Evolutionary conservation across 176 grass and related monocot genomes (phyloP).

Genomic region (Urochloa ruziziensis): DNA sequence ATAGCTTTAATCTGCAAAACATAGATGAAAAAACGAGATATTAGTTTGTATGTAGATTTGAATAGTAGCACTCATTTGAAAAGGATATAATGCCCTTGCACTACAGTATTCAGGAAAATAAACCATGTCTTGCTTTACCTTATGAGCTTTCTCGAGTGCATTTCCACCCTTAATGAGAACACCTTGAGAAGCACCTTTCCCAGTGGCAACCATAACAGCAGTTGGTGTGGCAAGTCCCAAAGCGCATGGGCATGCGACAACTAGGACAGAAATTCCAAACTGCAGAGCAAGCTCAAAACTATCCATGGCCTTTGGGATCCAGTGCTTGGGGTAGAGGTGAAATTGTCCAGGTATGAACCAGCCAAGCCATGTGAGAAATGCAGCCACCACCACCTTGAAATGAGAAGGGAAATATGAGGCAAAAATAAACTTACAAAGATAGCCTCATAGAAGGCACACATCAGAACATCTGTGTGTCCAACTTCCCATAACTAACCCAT

Average conservation of each 20-base stretch:
- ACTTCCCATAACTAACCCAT: constrained; percentile 20
- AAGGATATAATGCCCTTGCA: neutral
- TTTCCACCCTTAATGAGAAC: constrained; percentile 97
- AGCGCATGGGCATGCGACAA: constrained; percentile 93
- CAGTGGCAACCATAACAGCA: constrained; percentile 99
- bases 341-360: constrained; percentile 80
- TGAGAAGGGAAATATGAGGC: constrained; percentile 23
- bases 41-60: neutral
- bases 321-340: constrained; percentile 65
- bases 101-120: constrained; percentile 1
- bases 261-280: constrained; percentile 97
- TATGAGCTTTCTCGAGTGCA: constrained; percentile 97
- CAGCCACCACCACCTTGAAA: constrained; percentile 69
- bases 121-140: constrained; percentile 43
- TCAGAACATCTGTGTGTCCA: constrained; percentile 12
- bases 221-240: constrained; percentile 95
- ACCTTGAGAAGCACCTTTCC: constrained; percentile 95
- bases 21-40: constrained; percentile 14
- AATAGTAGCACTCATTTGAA: neutral
- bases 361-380: constrained; percentile 87
- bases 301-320: constrained; percentile 95
- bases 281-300: constrained; percentile 95
- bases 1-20: constrained; percentile 73
- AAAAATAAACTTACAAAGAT: neutral
- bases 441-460: neutral